Percentiles rank a stretch among this genome's conserved stretches.
Evolutionary conservation across 2,329 filamentous ascomycete species (phyloP).

Genomic region (Diaporthe aspalathi): DNA sequence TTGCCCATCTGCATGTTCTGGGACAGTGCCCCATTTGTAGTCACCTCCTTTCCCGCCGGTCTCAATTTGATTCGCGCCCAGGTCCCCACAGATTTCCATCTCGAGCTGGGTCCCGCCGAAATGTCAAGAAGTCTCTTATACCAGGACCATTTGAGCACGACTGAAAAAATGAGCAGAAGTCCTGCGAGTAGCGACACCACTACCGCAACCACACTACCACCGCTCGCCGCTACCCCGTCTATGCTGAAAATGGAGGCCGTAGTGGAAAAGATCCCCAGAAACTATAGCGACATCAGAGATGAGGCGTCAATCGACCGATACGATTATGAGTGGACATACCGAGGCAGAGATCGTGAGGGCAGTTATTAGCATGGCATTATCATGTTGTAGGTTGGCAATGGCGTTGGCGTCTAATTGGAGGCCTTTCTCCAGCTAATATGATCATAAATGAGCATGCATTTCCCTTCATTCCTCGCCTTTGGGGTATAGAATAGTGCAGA

Average conservation of each 20-base stretch:
- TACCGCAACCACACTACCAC: not conserved
- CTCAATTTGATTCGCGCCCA: not conserved
- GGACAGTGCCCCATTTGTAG: not conserved
- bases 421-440: conserved; percentile 7
- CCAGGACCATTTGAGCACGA: not conserved
- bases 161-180: not conserved
- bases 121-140: not conserved
- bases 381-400: not conserved
- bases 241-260: conserved; percentile 5
- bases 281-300: not conserved
- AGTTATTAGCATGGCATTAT: not conserved
- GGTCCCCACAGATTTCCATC: not conserved
- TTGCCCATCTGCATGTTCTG: not conserved
- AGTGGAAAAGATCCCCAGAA: not conserved
- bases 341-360: conserved; percentile 1
- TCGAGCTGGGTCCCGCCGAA: not conserved
- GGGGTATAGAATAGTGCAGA: no score
- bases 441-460: not conserved
- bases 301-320: no score
- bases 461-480: not conserved
- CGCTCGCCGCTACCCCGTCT: not conserved
- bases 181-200: not conserved
- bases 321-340: not conserved
- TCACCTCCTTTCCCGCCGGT: not conserved
- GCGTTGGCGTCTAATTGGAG: not conserved